Base-by-base conservation (phyloP, 306 rosid genomes). In the Prunus salicina region DNA sequence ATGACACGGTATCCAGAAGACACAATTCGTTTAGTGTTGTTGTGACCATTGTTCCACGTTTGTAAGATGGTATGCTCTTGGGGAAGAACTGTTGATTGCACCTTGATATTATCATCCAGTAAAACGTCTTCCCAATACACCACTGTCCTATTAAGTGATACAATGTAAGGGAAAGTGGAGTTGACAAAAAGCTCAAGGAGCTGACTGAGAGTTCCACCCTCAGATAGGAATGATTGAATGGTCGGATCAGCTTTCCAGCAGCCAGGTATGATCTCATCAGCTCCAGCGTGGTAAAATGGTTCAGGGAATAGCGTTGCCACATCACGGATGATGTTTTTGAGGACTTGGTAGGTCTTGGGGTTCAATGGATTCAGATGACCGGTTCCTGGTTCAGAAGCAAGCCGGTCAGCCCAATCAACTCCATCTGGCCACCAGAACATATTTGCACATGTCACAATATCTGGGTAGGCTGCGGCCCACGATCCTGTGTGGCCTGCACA, bases 301-400 rank as follows among this genome's bases (percentile, higher is more conserved):
- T 94, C 97, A 1, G 92, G 95, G 78, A 94, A 92, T 77, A 92
- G 61, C 13, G 65, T 72, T 16, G 81, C 78, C 2, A 90, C 89
- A 13, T 94, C 91, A 0, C 51, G 81, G 10, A 92, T 92, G 18
- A 94, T 89, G n/a, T 90, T 89, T 63, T 87, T 84, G 20, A 91
- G 75, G 43, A 94, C 98, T 85, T 84, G 53, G 81, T 89, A 94
- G 18, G 97, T 94, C 61, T 77, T 90, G 72, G 96, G 91, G 74
- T 88, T 88, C 72, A 94, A 79, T 49, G 98, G 98, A 81, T 94
- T 94, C 75, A 94, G 84, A 9, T 94, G 98, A 27, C 98, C 96
- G 7, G 93, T 84, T 73, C 98, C 98, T 3, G 97, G 97, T 72
- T 94, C 97, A 2, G 95, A 55, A 3, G 97, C 98, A 12, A 88